phyloP scores from a whole-genome alignment of 73 alveolate species.

The Paramecium tetraurelia region DNA sequence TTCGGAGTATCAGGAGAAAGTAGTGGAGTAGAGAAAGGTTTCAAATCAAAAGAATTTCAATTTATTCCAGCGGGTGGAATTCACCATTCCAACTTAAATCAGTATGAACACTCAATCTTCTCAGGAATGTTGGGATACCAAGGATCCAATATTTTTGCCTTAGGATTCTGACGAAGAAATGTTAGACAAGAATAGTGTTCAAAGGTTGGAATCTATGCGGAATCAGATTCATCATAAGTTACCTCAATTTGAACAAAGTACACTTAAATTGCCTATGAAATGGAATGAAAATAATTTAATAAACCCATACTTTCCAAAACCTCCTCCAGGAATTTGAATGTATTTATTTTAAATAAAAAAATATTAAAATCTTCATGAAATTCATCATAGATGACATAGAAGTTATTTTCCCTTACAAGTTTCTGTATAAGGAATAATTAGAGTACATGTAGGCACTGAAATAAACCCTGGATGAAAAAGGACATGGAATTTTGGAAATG shows the following conservation, averaged over 20 bases:
- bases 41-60: neutral
- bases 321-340: slow-evolving; percentile 31
- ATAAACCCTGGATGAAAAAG: slow-evolving; percentile 71
- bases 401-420: slow-evolving; percentile 73
- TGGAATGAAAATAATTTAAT: slow-evolving; percentile 1
- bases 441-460: slow-evolving; percentile 77
- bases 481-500: slow-evolving; percentile 87
- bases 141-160: slow-evolving; percentile 5
- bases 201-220: neutral
- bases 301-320: neutral
- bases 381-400: slow-evolving; percentile 70
- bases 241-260: neutral
- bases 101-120: neutral
- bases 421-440: slow-evolving; percentile 76
- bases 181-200: neutral
- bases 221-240: neutral
- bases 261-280: neutral
- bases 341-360: neutral
- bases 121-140: slow-evolving; percentile 3
- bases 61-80: neutral
- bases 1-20: neutral
- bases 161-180: slow-evolving; percentile 1
- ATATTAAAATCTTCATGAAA: slow-evolving; percentile 9
- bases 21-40: neutral
- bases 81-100: neutral